Conservation (phyloP, 345 rosid species). For the Salix arbutifolia region DNA sequence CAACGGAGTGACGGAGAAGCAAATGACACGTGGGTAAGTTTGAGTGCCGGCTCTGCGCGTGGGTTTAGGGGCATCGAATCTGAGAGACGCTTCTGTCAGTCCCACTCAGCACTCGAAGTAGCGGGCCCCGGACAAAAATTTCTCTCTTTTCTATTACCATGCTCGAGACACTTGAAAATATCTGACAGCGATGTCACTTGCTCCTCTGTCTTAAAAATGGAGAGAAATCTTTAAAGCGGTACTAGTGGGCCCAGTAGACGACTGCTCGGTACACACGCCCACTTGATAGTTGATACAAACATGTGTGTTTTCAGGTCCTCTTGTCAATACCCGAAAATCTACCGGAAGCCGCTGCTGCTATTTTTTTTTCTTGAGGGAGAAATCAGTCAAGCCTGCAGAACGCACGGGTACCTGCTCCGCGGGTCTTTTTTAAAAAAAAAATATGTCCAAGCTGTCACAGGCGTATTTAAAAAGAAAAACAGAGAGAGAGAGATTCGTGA, state of each 20-base stretch:
- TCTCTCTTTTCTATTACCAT: conserved; percentile 12
- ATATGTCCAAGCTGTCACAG: too few relatives aligned
- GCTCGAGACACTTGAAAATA: not conserved
- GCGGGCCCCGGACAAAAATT: conserved; percentile 43
- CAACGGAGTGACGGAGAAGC: not conserved
- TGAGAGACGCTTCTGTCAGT: conserved; percentile 40
- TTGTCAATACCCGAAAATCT: too few relatives aligned
- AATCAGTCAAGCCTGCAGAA: too few relatives aligned
- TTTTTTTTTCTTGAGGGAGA: too few relatives aligned
- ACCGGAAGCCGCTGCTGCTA: too few relatives aligned
- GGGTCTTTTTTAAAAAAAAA: too few relatives aligned
- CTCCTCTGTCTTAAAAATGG: not conserved
- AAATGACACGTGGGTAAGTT: not conserved
- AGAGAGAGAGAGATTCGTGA: too few relatives aligned
- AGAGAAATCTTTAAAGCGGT: not conserved
- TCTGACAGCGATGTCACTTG: not conserved
- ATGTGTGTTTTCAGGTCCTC: not conserved
- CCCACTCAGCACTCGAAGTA: conserved; percentile 19
- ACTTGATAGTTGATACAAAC: not conserved
- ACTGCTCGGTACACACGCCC: not conserved
- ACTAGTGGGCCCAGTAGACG: not conserved
- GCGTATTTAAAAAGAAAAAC: too few relatives aligned
- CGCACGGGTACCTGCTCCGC: too few relatives aligned
- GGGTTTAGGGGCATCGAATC: conserved; percentile 16
- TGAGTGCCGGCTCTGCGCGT: conserved; percentile 13